Evolutionary conservation across 2,329 filamentous ascomycete species (phyloP), one percentile per base, ranked within the genome.

Genomic region (Hypoxylon sp.): DNA sequence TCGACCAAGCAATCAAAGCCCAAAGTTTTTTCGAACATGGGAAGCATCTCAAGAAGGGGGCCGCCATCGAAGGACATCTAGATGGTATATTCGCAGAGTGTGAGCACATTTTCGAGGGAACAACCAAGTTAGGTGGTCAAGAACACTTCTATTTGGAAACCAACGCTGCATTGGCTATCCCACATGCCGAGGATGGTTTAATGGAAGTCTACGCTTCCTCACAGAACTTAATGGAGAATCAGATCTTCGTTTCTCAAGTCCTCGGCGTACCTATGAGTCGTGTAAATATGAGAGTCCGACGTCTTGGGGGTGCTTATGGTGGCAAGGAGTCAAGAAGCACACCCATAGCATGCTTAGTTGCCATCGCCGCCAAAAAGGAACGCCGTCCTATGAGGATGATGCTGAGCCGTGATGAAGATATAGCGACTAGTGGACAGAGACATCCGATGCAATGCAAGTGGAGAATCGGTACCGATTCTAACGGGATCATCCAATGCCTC

Each of bases 91-190:
- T 97, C 77, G 83, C 86, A 58, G 85, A 90, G 4, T 91, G 83
- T 58, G 94, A 97, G 74, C 87, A 96, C 76, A 85, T 97, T 19
- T 94, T 98, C 73, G 90, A 88, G 17, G 95, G 95, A 43, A 88
- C 90, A 0, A 87, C 90, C 1, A 87, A 93, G 58, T 96, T 98
- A 88, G 95, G 94, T 55, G 95, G 95, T 0, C 95, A 98, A 76
- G 95, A 98, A 78, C 94, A 98, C 77, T 98, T 98, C 77, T 98
- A 98, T 73, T 85, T 98, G 2, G 94, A 98, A 80, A 98, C 94
- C 0, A 90, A 97, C 69, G 94, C 93, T 3, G 91, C 90, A 64
- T 79, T 97, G 13, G 93, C 89, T 0, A 88, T 97, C 25, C 94
- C 94, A 0, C 97, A 97, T 77, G 88, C 87, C 0, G 94, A 97